Conservation (phyloP, 2,329 filamentous ascomycete species). For the Fusarium albosuccineum region DNA sequence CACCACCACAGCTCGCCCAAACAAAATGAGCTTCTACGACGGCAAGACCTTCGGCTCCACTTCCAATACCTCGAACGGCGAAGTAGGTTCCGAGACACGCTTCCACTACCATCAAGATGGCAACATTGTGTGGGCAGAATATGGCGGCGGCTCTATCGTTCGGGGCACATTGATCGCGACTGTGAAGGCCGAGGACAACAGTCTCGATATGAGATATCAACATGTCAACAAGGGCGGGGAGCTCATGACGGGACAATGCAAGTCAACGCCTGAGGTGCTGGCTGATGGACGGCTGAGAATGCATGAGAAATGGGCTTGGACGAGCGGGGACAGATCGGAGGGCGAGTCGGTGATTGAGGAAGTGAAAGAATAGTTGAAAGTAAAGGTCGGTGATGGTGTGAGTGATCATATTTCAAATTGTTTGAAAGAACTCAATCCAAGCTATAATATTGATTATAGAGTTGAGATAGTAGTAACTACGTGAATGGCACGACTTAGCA, state of each 20-base stretch:
- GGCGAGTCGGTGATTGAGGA: constrained; percentile 45
- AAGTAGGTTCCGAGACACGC: constrained; percentile 39
- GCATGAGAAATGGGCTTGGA: constrained; percentile 47
- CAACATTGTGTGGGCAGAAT: constrained; percentile 46
- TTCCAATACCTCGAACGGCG: constrained; percentile 42
- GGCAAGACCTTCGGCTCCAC: constrained; percentile 32
- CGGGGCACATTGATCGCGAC: constrained; percentile 41
- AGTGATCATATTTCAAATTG: not conserved
- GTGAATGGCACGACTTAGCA: not conserved
- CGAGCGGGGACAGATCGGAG: constrained; percentile 38
- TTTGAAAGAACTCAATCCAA: too few relatives aligned
- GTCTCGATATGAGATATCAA: constrained; percentile 46
- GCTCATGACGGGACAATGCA: constrained; percentile 45
- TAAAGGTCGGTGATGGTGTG: not conserved
- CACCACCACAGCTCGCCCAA: not conserved
- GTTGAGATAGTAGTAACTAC: too few relatives aligned
- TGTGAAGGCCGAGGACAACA: constrained; percentile 30
- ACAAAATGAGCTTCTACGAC: constrained; percentile 30
- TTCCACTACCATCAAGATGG: constrained; percentile 47
- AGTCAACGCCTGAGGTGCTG: constrained; percentile 36
- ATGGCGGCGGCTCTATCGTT: constrained; percentile 41
- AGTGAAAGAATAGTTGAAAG: constrained; percentile 19
- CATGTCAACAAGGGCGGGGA: constrained; percentile 43
- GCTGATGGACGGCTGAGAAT: constrained; percentile 42
- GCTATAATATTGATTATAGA: not conserved